A percentile compares a stretch with the other conserved stretches of the same genome.
Conservation (phyloP, 768 basidiomycete genomes). For the Mycena albidolilacea region DNA sequence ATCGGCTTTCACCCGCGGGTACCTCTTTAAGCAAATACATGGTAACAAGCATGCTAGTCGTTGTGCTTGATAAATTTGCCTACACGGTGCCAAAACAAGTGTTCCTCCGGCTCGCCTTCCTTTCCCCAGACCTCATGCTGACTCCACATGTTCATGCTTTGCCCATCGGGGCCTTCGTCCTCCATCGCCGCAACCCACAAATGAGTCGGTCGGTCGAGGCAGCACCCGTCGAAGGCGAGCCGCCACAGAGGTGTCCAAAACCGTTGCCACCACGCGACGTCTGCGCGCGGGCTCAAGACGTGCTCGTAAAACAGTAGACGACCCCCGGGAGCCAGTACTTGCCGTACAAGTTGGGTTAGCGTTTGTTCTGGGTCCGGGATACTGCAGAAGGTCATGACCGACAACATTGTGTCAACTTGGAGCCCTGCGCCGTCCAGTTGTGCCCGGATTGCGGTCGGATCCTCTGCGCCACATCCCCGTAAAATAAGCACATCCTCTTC, state of each 20-base stretch:
- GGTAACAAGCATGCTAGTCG: conserved; percentile 1
- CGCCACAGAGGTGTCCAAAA: conserved; percentile 83
- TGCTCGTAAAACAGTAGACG: conserved; percentile 80
- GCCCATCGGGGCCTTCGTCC: conserved; percentile 39
- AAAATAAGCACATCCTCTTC: conserved; percentile 73
- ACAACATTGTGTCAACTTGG: conserved; percentile 73
- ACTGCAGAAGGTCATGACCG: conserved; percentile 76
- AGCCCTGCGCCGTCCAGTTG: conserved; percentile 45
- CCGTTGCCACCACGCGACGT: conserved; percentile 80
- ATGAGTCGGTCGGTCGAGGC: conserved; percentile 71
- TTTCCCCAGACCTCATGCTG: conserved; percentile 62
- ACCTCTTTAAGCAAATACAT: not conserved
- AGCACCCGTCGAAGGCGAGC: conserved; percentile 73
- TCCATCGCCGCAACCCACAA: conserved; percentile 58
- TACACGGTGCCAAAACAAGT: conserved; percentile 71
- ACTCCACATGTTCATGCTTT: conserved; percentile 63
- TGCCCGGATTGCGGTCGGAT: conserved; percentile 63
- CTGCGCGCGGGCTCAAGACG: conserved; percentile 65
- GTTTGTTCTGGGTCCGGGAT: conserved; percentile 69
- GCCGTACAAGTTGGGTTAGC: conserved; percentile 60
- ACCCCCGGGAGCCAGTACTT: conserved; percentile 76
- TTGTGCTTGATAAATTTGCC: conserved; percentile 69
- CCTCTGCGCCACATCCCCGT: conserved; percentile 71
- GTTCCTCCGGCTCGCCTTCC: conserved; percentile 68
- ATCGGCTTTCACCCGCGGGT: too few relatives aligned